phyloP scores from a whole-genome alignment of 2,329 filamentous ascomycete species.

The Claviceps spartinae region DNA sequence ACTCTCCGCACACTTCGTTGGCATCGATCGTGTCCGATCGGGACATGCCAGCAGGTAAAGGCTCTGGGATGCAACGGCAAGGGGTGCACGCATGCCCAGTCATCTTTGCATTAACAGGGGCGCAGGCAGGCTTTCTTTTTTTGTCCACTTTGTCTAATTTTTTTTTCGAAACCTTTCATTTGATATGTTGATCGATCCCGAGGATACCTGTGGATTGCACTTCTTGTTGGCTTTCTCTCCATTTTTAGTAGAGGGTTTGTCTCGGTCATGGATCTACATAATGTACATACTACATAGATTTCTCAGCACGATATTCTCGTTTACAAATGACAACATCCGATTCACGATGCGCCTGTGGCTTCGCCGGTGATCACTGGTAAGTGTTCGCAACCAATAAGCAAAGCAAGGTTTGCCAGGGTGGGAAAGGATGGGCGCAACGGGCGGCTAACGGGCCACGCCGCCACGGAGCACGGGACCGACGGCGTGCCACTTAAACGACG shows the following conservation, averaged over 20 bases:
- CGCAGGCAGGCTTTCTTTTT: constrained; percentile 1
- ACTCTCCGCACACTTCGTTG: too few relatives aligned
- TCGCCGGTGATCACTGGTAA: too few relatives aligned
- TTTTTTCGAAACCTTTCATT: too few relatives aligned
- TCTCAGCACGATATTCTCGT: too few relatives aligned
- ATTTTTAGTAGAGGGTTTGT: too few relatives aligned
- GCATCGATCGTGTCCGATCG: neutral
- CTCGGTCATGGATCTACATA: too few relatives aligned
- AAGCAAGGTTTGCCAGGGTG: neutral
- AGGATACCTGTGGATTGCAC: too few relatives aligned
- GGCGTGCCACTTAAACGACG: neutral
- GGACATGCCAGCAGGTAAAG: neutral
- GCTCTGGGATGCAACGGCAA: neutral
- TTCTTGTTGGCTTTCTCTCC: too few relatives aligned
- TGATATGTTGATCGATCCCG: too few relatives aligned
- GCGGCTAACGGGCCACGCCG: neutral
- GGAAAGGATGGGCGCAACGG: neutral
- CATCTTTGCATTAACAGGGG: neutral
- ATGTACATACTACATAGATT: too few relatives aligned
- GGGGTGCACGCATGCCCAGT: neutral
- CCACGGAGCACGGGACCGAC: neutral
- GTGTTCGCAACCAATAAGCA: neutral
- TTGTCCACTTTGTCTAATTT: neutral
- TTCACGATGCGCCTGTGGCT: too few relatives aligned
- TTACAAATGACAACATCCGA: too few relatives aligned